These are phyloP conservation scores for Saussurea involucrata DNA, from an alignment of 129 eudicot genomes.

Conservation along the genomic window DNA sequence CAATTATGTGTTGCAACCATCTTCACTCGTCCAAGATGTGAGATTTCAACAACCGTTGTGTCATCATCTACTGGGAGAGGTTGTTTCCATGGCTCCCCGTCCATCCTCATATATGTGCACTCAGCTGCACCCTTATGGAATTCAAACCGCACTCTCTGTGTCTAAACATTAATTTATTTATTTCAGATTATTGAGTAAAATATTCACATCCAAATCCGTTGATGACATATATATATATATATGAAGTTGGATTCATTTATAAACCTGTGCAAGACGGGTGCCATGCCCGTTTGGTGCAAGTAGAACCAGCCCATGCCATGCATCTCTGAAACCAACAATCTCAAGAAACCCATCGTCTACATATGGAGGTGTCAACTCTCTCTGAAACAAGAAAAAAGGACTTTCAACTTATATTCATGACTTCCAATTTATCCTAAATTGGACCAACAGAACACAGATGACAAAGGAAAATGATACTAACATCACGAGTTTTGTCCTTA, in stretches of 20 bases:
- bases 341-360: constrained; percentile 85
- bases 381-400: constrained; percentile 35
- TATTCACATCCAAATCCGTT: constrained; percentile 8
- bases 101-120: constrained; percentile 86
- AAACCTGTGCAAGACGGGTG: constrained; percentile 90
- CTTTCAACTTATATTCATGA: neutral
- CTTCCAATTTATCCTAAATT: neutral
- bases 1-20: constrained; percentile 73
- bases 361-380: constrained; percentile 73
- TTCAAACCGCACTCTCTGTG: constrained; percentile 65
- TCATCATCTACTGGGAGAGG: constrained; percentile 86
- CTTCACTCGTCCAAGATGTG: constrained; percentile 67
- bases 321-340: constrained; percentile 89
- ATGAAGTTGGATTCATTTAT: neutral
- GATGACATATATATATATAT: constrained; percentile 9
- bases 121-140: constrained; percentile 72
- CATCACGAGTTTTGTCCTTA: constrained; percentile 48
- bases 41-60: constrained; percentile 77
- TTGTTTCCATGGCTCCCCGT: constrained; percentile 98
- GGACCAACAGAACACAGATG: neutral
- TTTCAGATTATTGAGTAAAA: neutral
- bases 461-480: constrained; percentile 21
- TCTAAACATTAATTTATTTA: constrained; percentile 26
- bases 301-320: constrained; percentile 90
- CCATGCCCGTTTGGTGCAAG: constrained; percentile 85